Conservation (phyloP, 768 basidiomycete species). For the Dioszegia hungarica region DNA sequence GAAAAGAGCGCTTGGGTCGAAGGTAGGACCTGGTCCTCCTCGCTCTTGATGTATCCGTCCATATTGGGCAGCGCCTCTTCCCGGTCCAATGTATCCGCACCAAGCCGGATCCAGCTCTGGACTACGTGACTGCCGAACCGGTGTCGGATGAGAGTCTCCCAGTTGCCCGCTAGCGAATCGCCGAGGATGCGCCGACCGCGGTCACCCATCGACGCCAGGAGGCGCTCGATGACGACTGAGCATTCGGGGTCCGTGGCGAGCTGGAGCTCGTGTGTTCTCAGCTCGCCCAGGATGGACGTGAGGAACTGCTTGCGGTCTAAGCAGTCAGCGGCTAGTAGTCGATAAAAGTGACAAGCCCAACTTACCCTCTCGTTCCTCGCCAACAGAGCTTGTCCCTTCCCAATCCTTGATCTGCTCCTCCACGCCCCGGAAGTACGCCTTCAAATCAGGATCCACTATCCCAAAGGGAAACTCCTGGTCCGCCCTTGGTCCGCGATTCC, state of each 20-base stretch:
- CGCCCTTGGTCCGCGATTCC: slow-evolving; percentile 21
- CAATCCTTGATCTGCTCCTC: slow-evolving; percentile 82
- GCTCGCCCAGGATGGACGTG: slow-evolving; percentile 73
- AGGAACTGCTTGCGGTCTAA: slow-evolving; percentile 73
- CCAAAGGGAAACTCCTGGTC: slow-evolving; percentile 75
- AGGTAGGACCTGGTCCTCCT: slow-evolving; percentile 33
- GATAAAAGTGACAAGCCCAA: not conserved
- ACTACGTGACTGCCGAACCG: slow-evolving; percentile 94
- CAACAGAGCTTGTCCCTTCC: slow-evolving; percentile 54
- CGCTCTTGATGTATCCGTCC: too few species aligned
- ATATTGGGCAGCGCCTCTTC: slow-evolving; percentile 53
- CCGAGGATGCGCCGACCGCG: slow-evolving; percentile 87
- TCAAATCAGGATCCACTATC: slow-evolving; percentile 79
- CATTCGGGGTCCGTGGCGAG: slow-evolving; percentile 92
- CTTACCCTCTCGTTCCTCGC: slow-evolving; percentile 52
- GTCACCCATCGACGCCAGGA: slow-evolving; percentile 91
- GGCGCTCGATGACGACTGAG: slow-evolving; percentile 80
- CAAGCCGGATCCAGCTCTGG: slow-evolving; percentile 70
- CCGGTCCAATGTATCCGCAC: slow-evolving; percentile 51
- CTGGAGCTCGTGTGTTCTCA: slow-evolving; percentile 80
- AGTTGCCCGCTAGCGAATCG: slow-evolving; percentile 84
- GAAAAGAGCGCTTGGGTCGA: slow-evolving; percentile 48
- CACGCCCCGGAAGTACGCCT: slow-evolving; percentile 86
- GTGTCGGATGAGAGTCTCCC: slow-evolving; percentile 58
- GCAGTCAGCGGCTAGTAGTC: not conserved